Evolutionary conservation across 177 flowering plant species (phyloP).

Genomic region (Vitis hybrid): DNA sequence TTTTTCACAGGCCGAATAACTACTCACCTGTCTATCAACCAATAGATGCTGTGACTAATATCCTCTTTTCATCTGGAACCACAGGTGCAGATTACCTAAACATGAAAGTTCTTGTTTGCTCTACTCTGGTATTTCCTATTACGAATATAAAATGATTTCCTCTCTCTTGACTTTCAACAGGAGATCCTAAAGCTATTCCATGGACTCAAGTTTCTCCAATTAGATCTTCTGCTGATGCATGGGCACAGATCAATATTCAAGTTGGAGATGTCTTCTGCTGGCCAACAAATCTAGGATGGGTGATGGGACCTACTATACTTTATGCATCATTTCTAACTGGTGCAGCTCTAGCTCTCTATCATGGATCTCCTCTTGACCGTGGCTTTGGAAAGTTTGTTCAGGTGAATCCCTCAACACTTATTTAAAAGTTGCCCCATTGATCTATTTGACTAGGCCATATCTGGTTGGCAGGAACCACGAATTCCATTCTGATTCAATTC

Average conservation of each 20-base stretch:
- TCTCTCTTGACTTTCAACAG: slow-evolving; percentile 31
- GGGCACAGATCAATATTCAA: slow-evolving; percentile 61
- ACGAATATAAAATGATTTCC: too few relatives aligned
- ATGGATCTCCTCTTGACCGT: slow-evolving; percentile 83
- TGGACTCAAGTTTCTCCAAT: slow-evolving; percentile 93
- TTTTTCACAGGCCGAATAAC: slow-evolving; percentile 47
- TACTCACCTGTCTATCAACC: slow-evolving; percentile 65
- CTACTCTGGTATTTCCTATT: too few relatives aligned
- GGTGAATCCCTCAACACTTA: slow-evolving; percentile 29
- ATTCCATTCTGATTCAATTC: too few relatives aligned
- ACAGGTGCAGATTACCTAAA: slow-evolving; percentile 49
- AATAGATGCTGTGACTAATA: slow-evolving; percentile 57
- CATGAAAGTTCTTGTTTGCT: too few relatives aligned
- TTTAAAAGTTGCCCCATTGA: not conserved
- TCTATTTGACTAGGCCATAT: too few relatives aligned
- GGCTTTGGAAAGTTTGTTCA: slow-evolving; percentile 89
- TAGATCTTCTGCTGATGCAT: slow-evolving; percentile 65
- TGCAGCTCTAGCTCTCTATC: slow-evolving; percentile 77
- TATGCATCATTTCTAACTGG: slow-evolving; percentile 75
- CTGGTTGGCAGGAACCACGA: too few relatives aligned
- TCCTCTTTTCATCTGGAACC: slow-evolving; percentile 95
- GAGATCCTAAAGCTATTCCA: slow-evolving; percentile 96
- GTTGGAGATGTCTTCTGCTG: slow-evolving; percentile 78
- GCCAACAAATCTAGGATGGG: slow-evolving; percentile 98
- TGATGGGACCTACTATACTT: slow-evolving; percentile 73